Percentiles rank a stretch among this genome's conserved stretches.
Evolutionary conservation across 2,329 filamentous ascomycete genomes (phyloP).

Genomic region (Penicillium occitanis): DNA sequence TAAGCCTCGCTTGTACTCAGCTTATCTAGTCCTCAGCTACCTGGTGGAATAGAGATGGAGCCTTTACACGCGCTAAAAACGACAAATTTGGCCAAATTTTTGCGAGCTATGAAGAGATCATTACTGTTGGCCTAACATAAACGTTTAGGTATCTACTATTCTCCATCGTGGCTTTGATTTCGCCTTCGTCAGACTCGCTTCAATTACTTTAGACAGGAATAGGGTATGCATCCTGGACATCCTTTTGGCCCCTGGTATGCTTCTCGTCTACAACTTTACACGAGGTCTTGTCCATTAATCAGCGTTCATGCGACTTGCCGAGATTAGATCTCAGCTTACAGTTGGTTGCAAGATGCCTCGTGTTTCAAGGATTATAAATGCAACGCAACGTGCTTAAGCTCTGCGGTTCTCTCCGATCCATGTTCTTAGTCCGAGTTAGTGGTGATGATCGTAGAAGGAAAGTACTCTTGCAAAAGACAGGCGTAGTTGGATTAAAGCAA

Average conservation of each 20-base stretch:
- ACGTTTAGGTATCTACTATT: background rate
- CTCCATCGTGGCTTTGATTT: background rate
- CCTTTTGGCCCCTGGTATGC: background rate
- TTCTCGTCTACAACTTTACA: background rate
- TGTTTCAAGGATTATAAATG: conserved; percentile 4
- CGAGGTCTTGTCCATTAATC: background rate
- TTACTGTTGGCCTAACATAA: background rate
- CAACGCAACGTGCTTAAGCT: background rate
- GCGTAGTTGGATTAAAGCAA: background rate
- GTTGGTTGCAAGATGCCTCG: background rate
- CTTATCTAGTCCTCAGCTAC: background rate
- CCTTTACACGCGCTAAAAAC: background rate
- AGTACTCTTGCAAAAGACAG: background rate
- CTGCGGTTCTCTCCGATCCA: background rate
- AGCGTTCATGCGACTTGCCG: background rate
- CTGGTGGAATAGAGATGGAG: background rate
- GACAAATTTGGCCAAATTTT: background rate
- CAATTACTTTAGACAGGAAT: background rate
- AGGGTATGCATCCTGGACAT: background rate
- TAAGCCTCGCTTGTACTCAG: background rate
- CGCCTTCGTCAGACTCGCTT: background rate
- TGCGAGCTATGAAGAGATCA: background rate
- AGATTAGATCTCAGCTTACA: background rate
- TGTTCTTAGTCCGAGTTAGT: background rate
- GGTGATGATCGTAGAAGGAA: background rate